A percentile compares a stretch with the other conserved stretches of the same genome.
Evolutionary conservation across 2,329 filamentous ascomycete genomes (phyloP).

Genomic region (Aureobasidium sp.): DNA sequence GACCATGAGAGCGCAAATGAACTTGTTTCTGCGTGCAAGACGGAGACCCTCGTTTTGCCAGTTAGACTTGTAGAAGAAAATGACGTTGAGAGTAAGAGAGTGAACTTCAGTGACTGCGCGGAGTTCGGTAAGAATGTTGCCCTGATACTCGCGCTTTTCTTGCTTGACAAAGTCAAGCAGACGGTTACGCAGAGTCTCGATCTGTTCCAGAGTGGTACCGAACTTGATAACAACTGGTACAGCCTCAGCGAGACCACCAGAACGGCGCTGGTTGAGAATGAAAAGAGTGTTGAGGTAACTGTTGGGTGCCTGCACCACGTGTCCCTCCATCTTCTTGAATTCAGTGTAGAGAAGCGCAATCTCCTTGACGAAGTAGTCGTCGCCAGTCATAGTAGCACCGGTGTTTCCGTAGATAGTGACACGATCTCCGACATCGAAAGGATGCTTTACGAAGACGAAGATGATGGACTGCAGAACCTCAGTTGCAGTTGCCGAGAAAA

Average conservation of each 20-base stretch:
- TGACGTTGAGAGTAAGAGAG: constrained; percentile 78
- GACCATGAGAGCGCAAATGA: constrained; percentile 84
- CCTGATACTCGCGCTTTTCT: constrained; percentile 84
- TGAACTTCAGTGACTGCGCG: constrained; percentile 72
- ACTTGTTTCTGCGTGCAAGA: constrained; percentile 84
- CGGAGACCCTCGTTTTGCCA: constrained; percentile 92
- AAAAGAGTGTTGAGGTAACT: constrained; percentile 87
- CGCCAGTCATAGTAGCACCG: constrained; percentile 65
- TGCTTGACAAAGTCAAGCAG: constrained; percentile 74
- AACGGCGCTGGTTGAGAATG: constrained; percentile 89
- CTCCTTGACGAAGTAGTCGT: constrained; percentile 95
- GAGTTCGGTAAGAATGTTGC: constrained; percentile 79
- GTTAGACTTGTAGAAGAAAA: constrained; percentile 97
- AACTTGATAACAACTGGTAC: constrained; percentile 80
- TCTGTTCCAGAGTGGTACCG: constrained; percentile 73
- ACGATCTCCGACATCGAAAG: constrained; percentile 91
- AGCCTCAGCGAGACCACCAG: constrained; percentile 78
- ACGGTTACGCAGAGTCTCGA: constrained; percentile 69
- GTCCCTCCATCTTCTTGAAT: constrained; percentile 98
- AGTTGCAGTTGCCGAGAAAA: constrained; percentile 85
- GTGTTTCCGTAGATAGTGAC: constrained; percentile 88
- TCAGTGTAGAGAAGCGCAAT: constrained; percentile 90
- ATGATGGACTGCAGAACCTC: constrained; percentile 91
- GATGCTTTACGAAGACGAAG: constrained; percentile 95
- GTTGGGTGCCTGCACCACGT: constrained; percentile 93